These are phyloP conservation scores for Anethum foeniculum DNA, from an alignment of 140 eudicot genomes.

Conservation along the genomic window DNA sequence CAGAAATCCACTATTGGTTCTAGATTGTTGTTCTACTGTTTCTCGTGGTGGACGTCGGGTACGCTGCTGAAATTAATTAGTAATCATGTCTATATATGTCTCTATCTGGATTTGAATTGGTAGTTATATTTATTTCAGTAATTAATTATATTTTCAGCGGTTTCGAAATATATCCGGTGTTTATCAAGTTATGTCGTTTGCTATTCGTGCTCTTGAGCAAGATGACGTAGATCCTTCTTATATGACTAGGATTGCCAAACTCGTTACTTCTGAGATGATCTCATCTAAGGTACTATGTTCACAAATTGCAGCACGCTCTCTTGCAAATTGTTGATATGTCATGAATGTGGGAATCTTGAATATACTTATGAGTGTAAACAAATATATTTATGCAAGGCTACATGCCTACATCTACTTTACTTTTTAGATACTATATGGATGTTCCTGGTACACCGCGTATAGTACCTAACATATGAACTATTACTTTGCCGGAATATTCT, in stretches of 20 bases:
- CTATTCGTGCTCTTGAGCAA: conserved; percentile 63
- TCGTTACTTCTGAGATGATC: conserved; percentile 77
- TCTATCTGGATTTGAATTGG: neutral
- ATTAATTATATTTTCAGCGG: conserved; percentile 33
- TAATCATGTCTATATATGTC: neutral
- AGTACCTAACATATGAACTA: neutral
- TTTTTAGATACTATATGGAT: neutral
- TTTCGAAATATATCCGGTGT: conserved; percentile 85
- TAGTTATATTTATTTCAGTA: neutral
- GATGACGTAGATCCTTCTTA: conserved; percentile 54
- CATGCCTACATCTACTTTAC: neutral
- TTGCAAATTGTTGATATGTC: neutral
- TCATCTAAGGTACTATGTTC: conserved; percentile 60
- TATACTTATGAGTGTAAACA: neutral
- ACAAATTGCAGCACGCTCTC: neutral
- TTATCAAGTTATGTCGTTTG: conserved; percentile 85
- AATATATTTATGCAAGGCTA: neutral
- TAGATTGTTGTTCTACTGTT: conserved; percentile 78
- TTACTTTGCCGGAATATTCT: neutral
- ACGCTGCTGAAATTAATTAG: neutral
- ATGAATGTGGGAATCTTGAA: neutral
- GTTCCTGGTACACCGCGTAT: neutral
- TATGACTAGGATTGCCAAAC: conserved; percentile 73
- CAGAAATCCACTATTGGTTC: conserved; percentile 93
- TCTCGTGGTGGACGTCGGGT: conserved; percentile 99